A percentile compares a stretch with the other conserved stretches of the same genome.
These are phyloP conservation scores for Insectozyma bohioensis DNA, from an alignment of 1,139 yeast genomes.

Conservation along the genomic window DNA sequence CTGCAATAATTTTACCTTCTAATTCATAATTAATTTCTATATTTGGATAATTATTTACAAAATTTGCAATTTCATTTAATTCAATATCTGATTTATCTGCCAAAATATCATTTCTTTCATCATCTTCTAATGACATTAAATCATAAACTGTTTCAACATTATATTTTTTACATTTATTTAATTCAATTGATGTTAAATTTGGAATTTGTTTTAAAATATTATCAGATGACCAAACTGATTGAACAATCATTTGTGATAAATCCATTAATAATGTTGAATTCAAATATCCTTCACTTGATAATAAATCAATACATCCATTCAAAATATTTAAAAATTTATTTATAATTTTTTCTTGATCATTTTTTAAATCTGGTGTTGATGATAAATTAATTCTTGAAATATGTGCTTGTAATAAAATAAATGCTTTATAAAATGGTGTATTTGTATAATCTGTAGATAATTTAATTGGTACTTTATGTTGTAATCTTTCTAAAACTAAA, in stretches of 20 bases:
- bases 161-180: conserved; percentile 56
- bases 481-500: conserved; percentile 44
- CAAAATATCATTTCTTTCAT: conserved; percentile 64
- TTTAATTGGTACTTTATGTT: conserved; percentile 64
- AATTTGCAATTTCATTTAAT: conserved; percentile 68
- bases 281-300: conserved; percentile 78
- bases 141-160: conserved; percentile 77
- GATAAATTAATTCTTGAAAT: conserved; percentile 60
- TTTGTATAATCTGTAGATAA: conserved; percentile 34
- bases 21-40: conserved; percentile 64
- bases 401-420: conserved; percentile 78
- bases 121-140: conserved; percentile 82
- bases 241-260: conserved; percentile 83
- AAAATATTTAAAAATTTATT: conserved; percentile 50
- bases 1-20: conserved; percentile 33
- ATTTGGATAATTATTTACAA: conserved; percentile 88
- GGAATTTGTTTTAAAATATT: conserved; percentile 84
- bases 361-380: conserved; percentile 53
- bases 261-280: conserved; percentile 86
- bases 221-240: conserved; percentile 83
- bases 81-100: conserved; percentile 54
- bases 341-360: conserved; percentile 57
- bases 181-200: conserved; percentile 49
- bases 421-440: conserved; percentile 67
- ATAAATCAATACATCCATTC: conserved; percentile 69